Base-by-base conservation (phyloP, 2,329 filamentous ascomycete species). In the Fusarium vanettenii region DNA sequence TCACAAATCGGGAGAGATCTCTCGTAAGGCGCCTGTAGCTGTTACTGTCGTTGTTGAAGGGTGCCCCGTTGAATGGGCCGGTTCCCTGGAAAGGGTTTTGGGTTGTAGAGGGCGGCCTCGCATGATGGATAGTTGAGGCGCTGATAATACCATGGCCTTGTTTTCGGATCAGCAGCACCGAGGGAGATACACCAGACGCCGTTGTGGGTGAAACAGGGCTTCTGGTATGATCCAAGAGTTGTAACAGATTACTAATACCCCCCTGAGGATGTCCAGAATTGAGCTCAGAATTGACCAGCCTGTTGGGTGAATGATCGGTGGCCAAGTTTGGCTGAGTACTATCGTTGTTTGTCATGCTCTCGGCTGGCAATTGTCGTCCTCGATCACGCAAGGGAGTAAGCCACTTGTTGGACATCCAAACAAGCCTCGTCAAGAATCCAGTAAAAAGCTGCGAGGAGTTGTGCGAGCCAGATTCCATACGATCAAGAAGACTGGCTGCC, bases 1-100 rank as follows among this genome's bases (percentile, higher is more conserved):
- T 61, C 3, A 76, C 70, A 25, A 73, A 77, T 1, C 73, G 66
- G 1, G 73, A 67, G 16, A 78, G 50, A 27, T 76, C 75, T 29
- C 60, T 43, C 2, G 52, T 50, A 11, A 78, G 70, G 18, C 66
- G 67, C 4, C 59, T 48, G 35, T 77, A 78, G 43, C 73, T 64
- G 60, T 79, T 60, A 13, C 50, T 60, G 45, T 75, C 67, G 60
- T 75, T 75, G 20, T 71, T 66, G 18, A 57, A 57, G 16, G 22
- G 43, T 9, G 22, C 25, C 22, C 43, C 22, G 3, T 16, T 25
- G 22, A 25, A 25, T 25, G 22, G 43, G 14, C 22, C 16, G 25
- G 25, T 25, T 2, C 22, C 43, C 2, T 18, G n/a, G n/a, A 71
- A 71, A 31, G 25, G 45, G n/a, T 22, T 25, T 20, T 14, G 20